phyloP scores from a whole-genome alignment of 2,329 filamentous ascomycete genomes.

The Proliferodiscus dingleyae region DNA sequence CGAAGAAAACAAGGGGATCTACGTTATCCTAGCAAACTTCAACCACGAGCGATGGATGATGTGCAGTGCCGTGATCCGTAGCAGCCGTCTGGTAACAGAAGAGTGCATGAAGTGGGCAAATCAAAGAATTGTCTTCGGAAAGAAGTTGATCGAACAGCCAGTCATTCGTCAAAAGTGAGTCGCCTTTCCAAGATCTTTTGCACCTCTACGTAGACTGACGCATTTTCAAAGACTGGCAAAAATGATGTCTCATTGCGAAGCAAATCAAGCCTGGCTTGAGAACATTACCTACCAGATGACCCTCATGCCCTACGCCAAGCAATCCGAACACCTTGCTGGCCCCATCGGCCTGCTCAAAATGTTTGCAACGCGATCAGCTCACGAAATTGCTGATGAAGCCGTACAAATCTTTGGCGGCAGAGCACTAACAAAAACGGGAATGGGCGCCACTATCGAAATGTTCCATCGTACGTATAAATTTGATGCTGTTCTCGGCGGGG shows the following conservation, averaged over 20 bases:
- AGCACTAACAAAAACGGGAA: constrained; percentile 73
- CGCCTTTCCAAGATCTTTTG: not conserved
- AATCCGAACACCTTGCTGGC: constrained; percentile 69
- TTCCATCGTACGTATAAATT: constrained; percentile 77
- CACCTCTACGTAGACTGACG: constrained; percentile 2
- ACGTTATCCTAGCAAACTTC: constrained; percentile 81
- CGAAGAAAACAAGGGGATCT: constrained; percentile 79
- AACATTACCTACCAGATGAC: constrained; percentile 84
- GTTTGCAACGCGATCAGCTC: constrained; percentile 68
- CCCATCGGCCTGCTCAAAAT: constrained; percentile 81
- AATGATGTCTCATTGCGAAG: constrained; percentile 78
- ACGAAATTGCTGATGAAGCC: constrained; percentile 78
- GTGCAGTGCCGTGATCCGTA: constrained; percentile 60
- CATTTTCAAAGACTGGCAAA: constrained; percentile 58
- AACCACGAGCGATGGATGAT: constrained; percentile 83
- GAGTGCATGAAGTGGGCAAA: constrained; percentile 86
- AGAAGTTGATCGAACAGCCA: constrained; percentile 76
- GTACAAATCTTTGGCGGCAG: constrained; percentile 84
- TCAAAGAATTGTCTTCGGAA: constrained; percentile 79
- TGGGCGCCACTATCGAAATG: constrained; percentile 79
- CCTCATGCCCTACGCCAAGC: constrained; percentile 74
- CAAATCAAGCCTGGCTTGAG: constrained; percentile 83
- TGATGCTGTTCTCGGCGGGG: constrained; percentile 71
- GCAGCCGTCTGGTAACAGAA: constrained; percentile 66
- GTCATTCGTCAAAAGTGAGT: constrained; percentile 74